These are phyloP conservation scores for Cadophora malorum DNA, from an alignment of 2,329 filamentous ascomycete species.

Conservation along the genomic window DNA sequence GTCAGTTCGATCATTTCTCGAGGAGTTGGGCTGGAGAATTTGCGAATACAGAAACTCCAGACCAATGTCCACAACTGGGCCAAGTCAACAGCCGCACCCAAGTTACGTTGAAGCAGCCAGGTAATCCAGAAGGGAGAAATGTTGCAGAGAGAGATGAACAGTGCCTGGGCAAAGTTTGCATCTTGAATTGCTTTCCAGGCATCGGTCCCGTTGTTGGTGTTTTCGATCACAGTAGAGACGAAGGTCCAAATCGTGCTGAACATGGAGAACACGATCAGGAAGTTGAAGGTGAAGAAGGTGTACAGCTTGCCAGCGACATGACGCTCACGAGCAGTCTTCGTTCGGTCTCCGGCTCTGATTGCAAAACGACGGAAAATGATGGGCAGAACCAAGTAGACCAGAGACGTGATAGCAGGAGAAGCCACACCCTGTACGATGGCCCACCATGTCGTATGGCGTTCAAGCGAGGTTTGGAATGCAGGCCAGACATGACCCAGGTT, in stretches of 20 bases:
- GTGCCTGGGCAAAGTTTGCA: constrained; percentile 64
- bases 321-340: constrained; percentile 89
- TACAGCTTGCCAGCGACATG: constrained; percentile 93
- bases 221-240: constrained; percentile 67
- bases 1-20: constrained; percentile 91
- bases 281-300: constrained; percentile 97
- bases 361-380: constrained; percentile 90
- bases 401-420: constrained; percentile 84
- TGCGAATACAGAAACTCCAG: constrained; percentile 85
- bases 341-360: constrained; percentile 83
- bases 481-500: constrained; percentile 84
- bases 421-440: constrained; percentile 90
- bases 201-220: constrained; percentile 61
- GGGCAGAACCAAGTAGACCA: constrained; percentile 86
- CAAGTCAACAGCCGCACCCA: constrained; percentile 94
- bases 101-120: constrained; percentile 89
- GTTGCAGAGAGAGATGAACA: constrained; percentile 78
- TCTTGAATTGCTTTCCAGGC: constrained; percentile 73
- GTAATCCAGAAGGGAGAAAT: constrained; percentile 94
- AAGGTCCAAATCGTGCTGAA: constrained; percentile 85
- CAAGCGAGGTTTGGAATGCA: constrained; percentile 71
- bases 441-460: constrained; percentile 72
- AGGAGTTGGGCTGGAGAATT: constrained; percentile 86
- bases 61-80: constrained; percentile 83
- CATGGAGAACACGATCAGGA: constrained; percentile 89